Percentiles rank a stretch among this genome's conserved stretches.
Conservation (phyloP, 129 eudicot genomes). For the Flaveria brownii region DNA sequence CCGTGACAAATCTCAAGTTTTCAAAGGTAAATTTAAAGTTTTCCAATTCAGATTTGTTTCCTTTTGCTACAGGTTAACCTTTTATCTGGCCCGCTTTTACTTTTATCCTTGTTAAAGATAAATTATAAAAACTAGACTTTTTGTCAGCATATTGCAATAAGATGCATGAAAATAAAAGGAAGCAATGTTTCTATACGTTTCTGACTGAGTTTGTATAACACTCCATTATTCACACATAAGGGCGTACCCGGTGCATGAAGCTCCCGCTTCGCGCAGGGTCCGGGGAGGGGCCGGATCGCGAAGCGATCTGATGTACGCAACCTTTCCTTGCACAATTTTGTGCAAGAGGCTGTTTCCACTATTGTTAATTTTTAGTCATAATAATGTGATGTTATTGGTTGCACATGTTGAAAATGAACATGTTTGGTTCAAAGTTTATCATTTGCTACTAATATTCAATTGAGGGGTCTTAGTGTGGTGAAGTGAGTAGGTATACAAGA, state of each 20-base stretch:
- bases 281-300: too few relatives aligned
- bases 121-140: background rate
- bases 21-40: conserved; percentile 47
- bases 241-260: too few relatives aligned
- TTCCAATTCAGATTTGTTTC: background rate
- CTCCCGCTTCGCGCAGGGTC: too few relatives aligned
- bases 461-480: background rate
- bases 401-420: background rate
- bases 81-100: background rate
- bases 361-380: background rate
- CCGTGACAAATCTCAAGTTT: conserved; percentile 75
- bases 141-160: background rate
- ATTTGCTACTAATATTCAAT: background rate
- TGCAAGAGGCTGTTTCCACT: too few relatives aligned
- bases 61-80: conserved; percentile 5
- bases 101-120: background rate
- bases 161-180: background rate
- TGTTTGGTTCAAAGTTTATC: background rate
- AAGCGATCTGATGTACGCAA: too few relatives aligned
- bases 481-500: conserved; percentile 22
- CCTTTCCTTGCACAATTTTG: too few relatives aligned
- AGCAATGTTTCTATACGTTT: background rate
- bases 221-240: conserved; percentile 9
- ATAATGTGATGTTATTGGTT: background rate
- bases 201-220: background rate